A percentile compares a stretch with the other conserved stretches of the same genome.
These are phyloP conservation scores for Paspalum vaginatum DNA, from an alignment of 176 grass and related monocot species.

Conservation along the genomic window DNA sequence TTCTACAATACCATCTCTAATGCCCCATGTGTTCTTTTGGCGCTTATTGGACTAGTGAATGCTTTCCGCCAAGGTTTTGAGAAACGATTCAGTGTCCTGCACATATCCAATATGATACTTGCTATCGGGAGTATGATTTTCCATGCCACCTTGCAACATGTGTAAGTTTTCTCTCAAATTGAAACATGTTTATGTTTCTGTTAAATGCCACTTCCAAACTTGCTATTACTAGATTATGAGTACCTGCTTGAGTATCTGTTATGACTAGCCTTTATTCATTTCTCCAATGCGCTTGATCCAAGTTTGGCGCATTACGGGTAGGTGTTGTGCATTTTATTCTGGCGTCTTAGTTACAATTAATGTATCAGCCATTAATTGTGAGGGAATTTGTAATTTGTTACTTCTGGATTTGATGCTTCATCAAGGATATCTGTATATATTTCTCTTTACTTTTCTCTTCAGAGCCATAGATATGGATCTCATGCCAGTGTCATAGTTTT, in stretches of 20 bases:
- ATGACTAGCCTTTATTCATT: background rate
- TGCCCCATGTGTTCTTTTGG: slow-evolving; percentile 68
- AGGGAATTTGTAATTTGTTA: background rate
- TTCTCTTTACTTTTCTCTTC: background rate
- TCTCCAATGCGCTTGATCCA: background rate
- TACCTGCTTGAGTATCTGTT: background rate
- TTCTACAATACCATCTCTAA: slow-evolving; percentile 88
- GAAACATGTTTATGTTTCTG: background rate
- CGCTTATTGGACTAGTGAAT: slow-evolving; percentile 69
- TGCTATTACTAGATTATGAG: background rate
- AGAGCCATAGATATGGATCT: background rate
- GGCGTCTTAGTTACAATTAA: background rate
- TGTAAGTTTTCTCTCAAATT: slow-evolving; percentile 56
- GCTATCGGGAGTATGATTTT: slow-evolving; percentile 83
- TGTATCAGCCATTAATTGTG: background rate
- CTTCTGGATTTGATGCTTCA: background rate
- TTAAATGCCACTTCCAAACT: background rate
- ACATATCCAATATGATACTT: slow-evolving; percentile 87
- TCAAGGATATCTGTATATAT: background rate
- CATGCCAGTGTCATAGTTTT: background rate
- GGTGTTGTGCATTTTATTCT: background rate
- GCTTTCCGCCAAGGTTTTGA: slow-evolving; percentile 75
- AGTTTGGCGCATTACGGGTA: background rate
- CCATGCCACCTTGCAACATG: slow-evolving; percentile 79
- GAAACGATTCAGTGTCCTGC: slow-evolving; percentile 83